Percentiles rank a stretch among this genome's conserved stretches.
phyloP scores from a whole-genome alignment of 83 land plant genomes.

The Picea engelmannii region DNA sequence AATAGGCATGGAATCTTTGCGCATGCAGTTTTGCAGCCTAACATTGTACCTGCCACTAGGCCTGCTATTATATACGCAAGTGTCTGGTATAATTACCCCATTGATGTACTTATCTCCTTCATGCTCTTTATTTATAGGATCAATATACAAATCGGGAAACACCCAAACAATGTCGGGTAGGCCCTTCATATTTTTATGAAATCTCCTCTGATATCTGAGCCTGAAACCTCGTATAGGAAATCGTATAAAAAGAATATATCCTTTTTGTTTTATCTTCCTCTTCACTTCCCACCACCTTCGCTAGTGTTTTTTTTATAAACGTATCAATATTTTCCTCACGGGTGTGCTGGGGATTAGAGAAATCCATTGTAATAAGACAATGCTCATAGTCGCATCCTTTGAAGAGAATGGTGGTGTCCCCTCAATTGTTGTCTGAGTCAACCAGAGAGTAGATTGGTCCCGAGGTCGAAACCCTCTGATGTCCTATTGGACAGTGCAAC shows the following conservation, averaged over 20 bases:
- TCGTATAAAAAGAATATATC: conserved; percentile 42
- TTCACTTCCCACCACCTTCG: conserved; percentile 43
- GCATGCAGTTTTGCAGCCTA: conserved; percentile 19
- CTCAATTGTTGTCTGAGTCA: conserved; percentile 16
- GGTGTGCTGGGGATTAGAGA: conserved; percentile 41
- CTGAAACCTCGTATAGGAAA: conserved; percentile 40
- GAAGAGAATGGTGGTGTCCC: conserved; percentile 34
- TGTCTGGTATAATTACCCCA: conserved; percentile 58
- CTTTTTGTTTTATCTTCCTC: conserved; percentile 43
- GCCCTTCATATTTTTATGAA: conserved; percentile 17
- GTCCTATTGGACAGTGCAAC: background rate
- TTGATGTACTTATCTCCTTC: conserved; percentile 64
- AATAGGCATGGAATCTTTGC: conserved; percentile 13
- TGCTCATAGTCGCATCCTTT: conserved; percentile 63
- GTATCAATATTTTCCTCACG: conserved; percentile 57
- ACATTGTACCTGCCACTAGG: conserved; percentile 23
- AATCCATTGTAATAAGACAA: conserved; percentile 58
- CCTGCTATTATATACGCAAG: conserved; percentile 43
- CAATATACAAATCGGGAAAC: conserved; percentile 71
- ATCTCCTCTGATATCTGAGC: conserved; percentile 33
- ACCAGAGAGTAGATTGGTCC: background rate
- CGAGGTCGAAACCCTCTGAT: background rate
- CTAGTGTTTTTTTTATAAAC: conserved; percentile 36
- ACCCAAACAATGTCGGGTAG: conserved; percentile 65
- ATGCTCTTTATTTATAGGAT: conserved; percentile 63